These are phyloP conservation scores for Suillus hirtellus DNA, from an alignment of 768 basidiomycete species.

Conservation along the genomic window DNA sequence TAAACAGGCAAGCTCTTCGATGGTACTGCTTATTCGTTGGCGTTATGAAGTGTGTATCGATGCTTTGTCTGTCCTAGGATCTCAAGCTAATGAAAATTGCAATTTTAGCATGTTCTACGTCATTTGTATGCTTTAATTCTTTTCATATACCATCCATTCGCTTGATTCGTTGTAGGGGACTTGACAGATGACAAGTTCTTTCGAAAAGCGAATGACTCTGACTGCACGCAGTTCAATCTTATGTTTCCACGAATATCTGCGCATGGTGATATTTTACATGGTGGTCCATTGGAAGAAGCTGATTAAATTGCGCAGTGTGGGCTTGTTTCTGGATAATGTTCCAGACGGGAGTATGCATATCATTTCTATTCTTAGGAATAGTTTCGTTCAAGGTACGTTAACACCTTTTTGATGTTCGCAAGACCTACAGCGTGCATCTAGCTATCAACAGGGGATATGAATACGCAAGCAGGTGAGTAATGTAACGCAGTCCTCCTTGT, in stretches of 20 bases:
- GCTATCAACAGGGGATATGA: slow-evolving; percentile 46
- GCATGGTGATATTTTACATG: slow-evolving; percentile 54
- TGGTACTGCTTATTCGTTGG: slow-evolving; percentile 85
- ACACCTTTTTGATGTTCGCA: background rate
- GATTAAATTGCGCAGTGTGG: slow-evolving; percentile 58
- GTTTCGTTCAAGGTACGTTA: slow-evolving; percentile 72
- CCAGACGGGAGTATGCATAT: slow-evolving; percentile 69
- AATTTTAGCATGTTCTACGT: slow-evolving; percentile 75
- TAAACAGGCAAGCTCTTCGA: slow-evolving; percentile 67
- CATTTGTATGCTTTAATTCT: slow-evolving; percentile 58
- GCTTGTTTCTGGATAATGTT: slow-evolving; percentile 84
- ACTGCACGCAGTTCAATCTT: slow-evolving; percentile 85
- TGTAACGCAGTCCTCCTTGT: slow-evolving; percentile 6
- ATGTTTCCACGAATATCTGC: slow-evolving; percentile 69
- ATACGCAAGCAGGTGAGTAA: slow-evolving; percentile 65
- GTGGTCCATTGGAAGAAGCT: slow-evolving; percentile 3
- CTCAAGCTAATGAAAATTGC: slow-evolving; percentile 15
- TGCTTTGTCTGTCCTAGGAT: slow-evolving; percentile 11
- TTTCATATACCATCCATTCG: slow-evolving; percentile 5
- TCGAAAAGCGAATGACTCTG: slow-evolving; percentile 91
- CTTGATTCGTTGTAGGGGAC: slow-evolving; percentile 61
- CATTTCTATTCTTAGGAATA: slow-evolving; percentile 80
- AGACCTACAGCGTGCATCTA: slow-evolving; percentile 20
- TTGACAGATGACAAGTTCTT: slow-evolving; percentile 93
- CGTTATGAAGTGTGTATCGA: slow-evolving; percentile 70